Evolutionary conservation across 108 stramenopile species (phyloP), one percentile per base, ranked within the genome.

Genomic region (Tribonema minus): DNA sequence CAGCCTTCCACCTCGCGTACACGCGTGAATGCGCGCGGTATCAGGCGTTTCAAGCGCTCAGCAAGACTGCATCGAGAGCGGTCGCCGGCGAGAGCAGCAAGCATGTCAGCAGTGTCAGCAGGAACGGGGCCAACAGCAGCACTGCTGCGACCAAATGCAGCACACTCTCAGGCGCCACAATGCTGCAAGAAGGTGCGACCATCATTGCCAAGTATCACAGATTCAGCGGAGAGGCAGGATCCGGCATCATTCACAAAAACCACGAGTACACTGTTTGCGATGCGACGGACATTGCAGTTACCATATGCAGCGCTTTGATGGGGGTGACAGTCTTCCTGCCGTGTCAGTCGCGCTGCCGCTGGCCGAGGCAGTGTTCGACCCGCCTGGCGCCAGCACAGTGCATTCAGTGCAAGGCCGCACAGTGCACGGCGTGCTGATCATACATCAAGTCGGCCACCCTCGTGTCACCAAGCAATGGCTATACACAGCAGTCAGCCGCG

Each of bases 1-100:
- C 40, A 58, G 58, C 35, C 34, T 70, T 70, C 28, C 40, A 70
- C 33, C 68, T 70, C 31, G 68, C 68, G 20, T 70, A 70, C 68
- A 70, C 68, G 7, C 39, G 68, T 41, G 68, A 70, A 1, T 29
- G 40, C 33, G 68, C 68, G 35, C 68, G 68, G n/a, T 54, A 41
- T 36, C 58, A 70, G 20, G 68, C 68, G 40, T 54, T 70, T 41
- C 40, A 41, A 34, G 40, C 32, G 35, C 33, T 41, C 37, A 12
- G 28, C 29, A 26, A 39, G 26, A 66, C 65, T 26, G 37, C 38
- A 38, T 36, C 38, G 37, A 37, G 65, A 29, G 65, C 65, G 38
- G 37, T 38, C 37, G 37, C 37, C 37, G 9, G 65, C 28, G 65
- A 66, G 27, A 36, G 37, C 37, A 37, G 65, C 26, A 66, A 66